Evolutionary conservation across 305 asterid genomes (phyloP), one percentile per base, ranked within the genome.

Genomic region (Ajuga reptans): DNA sequence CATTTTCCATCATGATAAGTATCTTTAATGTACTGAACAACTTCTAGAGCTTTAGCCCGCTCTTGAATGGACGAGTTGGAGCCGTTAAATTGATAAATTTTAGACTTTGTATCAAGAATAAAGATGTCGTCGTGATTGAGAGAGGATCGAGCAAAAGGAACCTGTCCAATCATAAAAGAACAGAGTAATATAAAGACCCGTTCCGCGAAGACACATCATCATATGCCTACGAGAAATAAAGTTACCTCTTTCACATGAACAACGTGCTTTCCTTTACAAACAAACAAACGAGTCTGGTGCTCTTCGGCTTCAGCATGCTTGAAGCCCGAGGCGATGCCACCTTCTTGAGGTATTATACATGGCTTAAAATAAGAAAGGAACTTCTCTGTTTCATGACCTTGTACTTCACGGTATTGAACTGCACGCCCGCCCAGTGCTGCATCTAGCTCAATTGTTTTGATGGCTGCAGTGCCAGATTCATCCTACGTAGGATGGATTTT

Each of bases 11-110:
- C 83, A 76, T 91, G 95, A 73, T 83, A 84, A 55, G 88, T 84
- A 78, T 91, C 96, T 72, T 85, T 91, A 64, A 91, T 73, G 75
- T 85, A 91, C 75, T 91, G 90, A 76, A 89, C 92, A 67, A 91
- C 96, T 80, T 88, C 97, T 79, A 91, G 80, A 50, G 96, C 96
- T 82, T 88, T 91, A 78, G 97, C 97, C 78, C 97, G 83, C 85
- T 85, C 96, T 84, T 87, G 97, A 77, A 84, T 89, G 75, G 86
- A 84, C 57, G 97, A 87, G 77, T 91, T 87, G 79, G 86, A 87
- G 56, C 97, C 96, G 62, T 88, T 85, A 80, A 91, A 91, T 73
- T 85, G 92, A 73, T 85, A 91, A 33, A 91, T 84, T 78, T 89
- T 91, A 34, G 86, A 81, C 76, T 78, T 81, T 0, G 95, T 91